These are phyloP conservation scores for Pichia sporocuriosa DNA, from an alignment of 805 yeast genomes.

Conservation along the genomic window DNA sequence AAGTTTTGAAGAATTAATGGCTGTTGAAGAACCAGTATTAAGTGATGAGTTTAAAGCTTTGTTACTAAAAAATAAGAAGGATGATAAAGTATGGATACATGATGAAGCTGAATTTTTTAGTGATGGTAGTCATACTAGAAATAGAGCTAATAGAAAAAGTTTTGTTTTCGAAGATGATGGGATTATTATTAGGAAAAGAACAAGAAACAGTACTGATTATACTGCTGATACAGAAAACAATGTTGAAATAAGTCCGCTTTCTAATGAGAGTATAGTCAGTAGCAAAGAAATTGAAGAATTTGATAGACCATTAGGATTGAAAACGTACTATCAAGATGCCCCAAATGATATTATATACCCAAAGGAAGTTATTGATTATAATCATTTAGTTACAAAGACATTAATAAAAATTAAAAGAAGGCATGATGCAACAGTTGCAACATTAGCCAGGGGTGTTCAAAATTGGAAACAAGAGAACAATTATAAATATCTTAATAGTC, in stretches of 20 bases:
- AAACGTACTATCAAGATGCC: slow-evolving; percentile 35
- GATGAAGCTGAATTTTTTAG: not conserved
- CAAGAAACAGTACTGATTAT: slow-evolving; percentile 7
- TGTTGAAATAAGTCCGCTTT: not conserved
- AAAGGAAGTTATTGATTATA: slow-evolving; percentile 64
- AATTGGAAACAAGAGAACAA: slow-evolving; percentile 69
- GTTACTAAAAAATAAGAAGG: slow-evolving; percentile 18
- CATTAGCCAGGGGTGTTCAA: slow-evolving; percentile 86
- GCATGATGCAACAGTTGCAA: slow-evolving; percentile 89
- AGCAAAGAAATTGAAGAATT: slow-evolving; percentile 8
- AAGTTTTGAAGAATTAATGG: slow-evolving; percentile 76
- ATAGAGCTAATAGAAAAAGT: slow-evolving; percentile 4
- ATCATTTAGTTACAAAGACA: slow-evolving; percentile 56
- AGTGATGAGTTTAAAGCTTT: slow-evolving; percentile 36
- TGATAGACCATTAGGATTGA: slow-evolving; percentile 14
- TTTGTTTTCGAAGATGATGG: slow-evolving; percentile 44
- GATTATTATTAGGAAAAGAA: slow-evolving; percentile 22
- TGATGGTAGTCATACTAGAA: not conserved
- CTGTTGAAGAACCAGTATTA: slow-evolving; percentile 48
- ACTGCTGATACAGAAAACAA: not conserved
- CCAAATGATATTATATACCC: slow-evolving; percentile 58
- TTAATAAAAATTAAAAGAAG: slow-evolving; percentile 68
- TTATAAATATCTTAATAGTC: slow-evolving; percentile 48
- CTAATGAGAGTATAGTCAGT: not conserved
- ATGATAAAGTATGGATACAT: slow-evolving; percentile 25